phyloP scores from a whole-genome alignment of 2,329 filamentous ascomycete species.

The Colletotrichum sp. region DNA sequence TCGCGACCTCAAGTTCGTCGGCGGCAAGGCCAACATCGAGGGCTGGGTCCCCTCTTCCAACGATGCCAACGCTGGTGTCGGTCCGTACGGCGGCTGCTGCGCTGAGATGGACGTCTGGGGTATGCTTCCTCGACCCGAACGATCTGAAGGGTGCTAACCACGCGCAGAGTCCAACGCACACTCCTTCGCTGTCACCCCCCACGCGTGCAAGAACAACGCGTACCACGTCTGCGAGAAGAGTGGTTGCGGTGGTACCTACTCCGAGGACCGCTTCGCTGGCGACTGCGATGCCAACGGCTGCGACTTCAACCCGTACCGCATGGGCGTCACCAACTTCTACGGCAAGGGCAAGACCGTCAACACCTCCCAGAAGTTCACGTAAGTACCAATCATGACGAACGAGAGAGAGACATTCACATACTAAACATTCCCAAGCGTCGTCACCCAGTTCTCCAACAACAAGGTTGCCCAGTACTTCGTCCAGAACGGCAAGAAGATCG shows the following conservation, averaged over 20 bases:
- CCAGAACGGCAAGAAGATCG: constrained; percentile 61
- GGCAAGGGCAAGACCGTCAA: constrained; percentile 62
- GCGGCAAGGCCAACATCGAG: constrained; percentile 47
- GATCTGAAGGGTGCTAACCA: not conserved
- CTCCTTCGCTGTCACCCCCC: constrained; percentile 61
- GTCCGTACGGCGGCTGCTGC: constrained; percentile 57
- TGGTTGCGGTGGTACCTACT: constrained; percentile 53
- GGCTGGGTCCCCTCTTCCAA: constrained; percentile 52
- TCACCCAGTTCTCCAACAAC: constrained; percentile 60
- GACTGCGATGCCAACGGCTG: constrained; percentile 70
- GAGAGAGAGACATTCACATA: not conserved
- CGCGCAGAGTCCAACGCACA: constrained; percentile 55
- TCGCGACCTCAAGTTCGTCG: constrained; percentile 53
- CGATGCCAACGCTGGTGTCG: constrained; percentile 56
- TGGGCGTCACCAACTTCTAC: constrained; percentile 65
- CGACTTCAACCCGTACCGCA: constrained; percentile 69
- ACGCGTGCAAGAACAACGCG: constrained; percentile 54
- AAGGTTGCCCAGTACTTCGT: constrained; percentile 66
- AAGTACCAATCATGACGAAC: not conserved
- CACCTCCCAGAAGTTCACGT: constrained; percentile 58
- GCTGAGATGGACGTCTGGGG: constrained; percentile 65
- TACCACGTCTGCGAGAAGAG: constrained; percentile 38
- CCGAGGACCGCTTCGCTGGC: constrained; percentile 55
- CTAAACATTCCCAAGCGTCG: constrained; percentile 44
- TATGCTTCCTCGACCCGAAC: constrained; percentile 33